Base-by-base conservation (phyloP, 2,329 filamentous ascomycete species). In the Septoria petroselini region DNA sequence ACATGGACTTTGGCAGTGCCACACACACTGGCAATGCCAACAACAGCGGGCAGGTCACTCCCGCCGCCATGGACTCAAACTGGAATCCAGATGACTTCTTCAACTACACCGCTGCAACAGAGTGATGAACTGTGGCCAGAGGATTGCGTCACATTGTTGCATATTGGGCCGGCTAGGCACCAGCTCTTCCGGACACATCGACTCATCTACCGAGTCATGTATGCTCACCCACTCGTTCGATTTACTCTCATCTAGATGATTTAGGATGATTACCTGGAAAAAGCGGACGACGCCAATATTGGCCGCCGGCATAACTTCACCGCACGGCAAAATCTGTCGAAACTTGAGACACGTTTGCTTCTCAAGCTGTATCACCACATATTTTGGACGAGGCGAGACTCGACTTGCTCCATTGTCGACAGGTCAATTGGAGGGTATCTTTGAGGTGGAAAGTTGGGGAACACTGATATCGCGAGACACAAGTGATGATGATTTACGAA, bases 81-180 rank as follows among this genome's bases (percentile, higher is more conserved):
- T 60, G 55, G 58, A 54, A 58, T 9, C 55, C 52, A 3, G 50
- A 53, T 8, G 58, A 60, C 40, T 58, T 60, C 34, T 58, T 60
- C 55, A 55, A 57, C 23, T 58, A 51, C 39, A 27, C 42, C 15
- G 39, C 54, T 27, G 52, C 47, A 7, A 46, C 48, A n/a, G 41
- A 53, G 23, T 52, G 48, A 50, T 37, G 33, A 14, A n/a, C n/a
- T n/a, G n/a, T n/a, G n/a, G n/a, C n/a, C n/a, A n/a, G n/a, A n/a
- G n/a, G n/a, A n/a, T n/a, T n/a, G n/a, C n/a, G n/a, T n/a, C n/a
- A 27, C 23, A 27, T 27, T 27, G 5, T 27, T 27, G 15, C 29
- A 42, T 15, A 33, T 14, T 15, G 9, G 27, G 27, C 30, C 11
- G 15, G 12, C 19, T n/a, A 5, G 23, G 5, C 23, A 27, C 9